Base-by-base conservation (phyloP, 148 eudicot genomes). In the Salicornia ramosissima region DNA sequence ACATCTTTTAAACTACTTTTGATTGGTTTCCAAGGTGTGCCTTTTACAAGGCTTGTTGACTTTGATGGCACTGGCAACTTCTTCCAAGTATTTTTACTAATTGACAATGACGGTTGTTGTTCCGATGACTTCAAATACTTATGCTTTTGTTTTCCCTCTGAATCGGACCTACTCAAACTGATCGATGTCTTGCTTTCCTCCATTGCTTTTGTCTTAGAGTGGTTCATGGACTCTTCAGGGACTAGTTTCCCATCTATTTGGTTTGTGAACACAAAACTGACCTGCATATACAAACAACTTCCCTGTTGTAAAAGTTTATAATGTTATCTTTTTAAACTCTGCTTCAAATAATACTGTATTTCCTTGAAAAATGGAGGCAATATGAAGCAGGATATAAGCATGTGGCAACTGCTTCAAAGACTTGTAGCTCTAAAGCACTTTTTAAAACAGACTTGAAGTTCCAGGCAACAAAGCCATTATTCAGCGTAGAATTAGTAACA, bases 171-270 rank as follows among this genome's bases (percentile, higher is more conserved):
- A n/a, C 11, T n/a, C 14, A 30, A 46, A 26, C 10, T 14, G 51
- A 29, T 4, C 25, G 26, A 54, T 58, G 16, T 51, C 19, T 67
- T 46, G 30, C 66, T 75, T 43, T 50, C 75, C 50, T 58, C 82
- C 13, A n/a, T 64, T 21, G 43, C 75, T 53, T 52, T 72, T 11
- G 29, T 70, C 76, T 76, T 78, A 29, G 85, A 78, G 59, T 70
- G 82, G 61, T 71, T 26, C 65, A 75, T 40, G 70, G 97, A 87
- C 77, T 95, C 99, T 34, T 86, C 72, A 49, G 99, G 99, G 52
- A 88, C 84, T 40, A 95, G 96, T 78, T 95, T 95, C 71, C 99
- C 99, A 14, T 68, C 91, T 77, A 95, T 86, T 83, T 95, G 99
- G 68, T 91, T 91, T 15, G 96, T 91, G 68, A 83, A 95, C 67